A percentile compares a stretch with the other conserved stretches of the same genome.
phyloP scores from a whole-genome alignment of 2,329 filamentous ascomycete species.

The Apiospora koreana region DNA sequence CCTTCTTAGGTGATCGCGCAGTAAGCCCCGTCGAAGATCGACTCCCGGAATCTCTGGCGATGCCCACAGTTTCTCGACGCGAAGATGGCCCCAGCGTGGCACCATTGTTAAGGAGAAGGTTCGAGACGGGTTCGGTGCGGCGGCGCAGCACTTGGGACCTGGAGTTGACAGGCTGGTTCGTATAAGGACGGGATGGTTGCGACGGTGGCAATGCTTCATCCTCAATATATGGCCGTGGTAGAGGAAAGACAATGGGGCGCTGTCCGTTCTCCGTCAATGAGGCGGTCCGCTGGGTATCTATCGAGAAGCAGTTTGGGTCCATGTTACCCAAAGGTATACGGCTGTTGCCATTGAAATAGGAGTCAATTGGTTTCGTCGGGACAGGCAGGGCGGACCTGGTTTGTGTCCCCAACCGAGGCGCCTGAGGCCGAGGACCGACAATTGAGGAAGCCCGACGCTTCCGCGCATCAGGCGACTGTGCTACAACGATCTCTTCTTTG shows the following conservation, averaged over 20 bases:
- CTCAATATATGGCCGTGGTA: constrained; percentile 59
- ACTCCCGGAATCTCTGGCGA: background rate
- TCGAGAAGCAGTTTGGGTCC: constrained; percentile 61
- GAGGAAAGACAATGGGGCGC: constrained; percentile 57
- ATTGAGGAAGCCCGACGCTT: constrained; percentile 36
- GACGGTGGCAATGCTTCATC: constrained; percentile 25
- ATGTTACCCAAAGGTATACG: constrained; percentile 63
- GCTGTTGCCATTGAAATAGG: constrained; percentile 52
- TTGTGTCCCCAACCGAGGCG: constrained; percentile 15
- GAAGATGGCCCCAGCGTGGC: constrained; percentile 27
- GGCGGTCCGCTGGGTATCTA: constrained; percentile 51
- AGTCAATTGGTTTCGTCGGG: constrained; percentile 51
- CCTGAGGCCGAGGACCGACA: constrained; percentile 17
- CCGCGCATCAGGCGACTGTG: constrained; percentile 40
- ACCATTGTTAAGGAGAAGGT: constrained; percentile 37
- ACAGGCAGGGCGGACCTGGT: constrained; percentile 25
- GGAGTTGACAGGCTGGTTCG: constrained; percentile 24
- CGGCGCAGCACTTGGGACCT: constrained; percentile 47
- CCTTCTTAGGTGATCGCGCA: constrained; percentile 56
- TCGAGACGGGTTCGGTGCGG: constrained; percentile 53
- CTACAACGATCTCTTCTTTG: constrained; percentile 62
- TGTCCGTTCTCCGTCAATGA: constrained; percentile 50
- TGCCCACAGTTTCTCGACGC: constrained; percentile 24
- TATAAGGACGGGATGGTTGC: constrained; percentile 29
- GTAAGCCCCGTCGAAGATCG: background rate